Evolutionary conservation across 75 land plant genomes (phyloP).

Genomic region (Selaginella moellendorffii): DNA sequence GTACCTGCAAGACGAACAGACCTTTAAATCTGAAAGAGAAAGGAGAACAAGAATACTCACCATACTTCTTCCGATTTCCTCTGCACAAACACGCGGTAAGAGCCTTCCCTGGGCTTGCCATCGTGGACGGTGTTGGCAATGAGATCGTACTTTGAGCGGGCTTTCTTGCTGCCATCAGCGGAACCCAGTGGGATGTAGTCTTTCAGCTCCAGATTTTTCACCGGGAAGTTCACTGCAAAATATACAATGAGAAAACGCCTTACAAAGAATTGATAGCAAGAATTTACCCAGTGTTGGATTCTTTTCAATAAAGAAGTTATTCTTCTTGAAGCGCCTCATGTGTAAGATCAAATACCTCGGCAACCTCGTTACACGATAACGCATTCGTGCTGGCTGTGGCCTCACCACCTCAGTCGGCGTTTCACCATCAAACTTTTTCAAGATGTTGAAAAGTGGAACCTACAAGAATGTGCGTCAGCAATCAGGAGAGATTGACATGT

Average conservation of each 20-base stretch:
- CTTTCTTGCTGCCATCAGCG: slow-evolving; percentile 41
- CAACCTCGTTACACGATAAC: slow-evolving; percentile 77
- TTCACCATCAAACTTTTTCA: slow-evolving; percentile 98
- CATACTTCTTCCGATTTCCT: slow-evolving; percentile 90
- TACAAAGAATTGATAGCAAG: background rate
- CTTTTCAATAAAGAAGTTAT: slow-evolving; percentile 91
- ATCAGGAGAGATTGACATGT: background rate
- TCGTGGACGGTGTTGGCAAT: slow-evolving; percentile 98
- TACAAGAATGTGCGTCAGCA: slow-evolving; percentile 22
- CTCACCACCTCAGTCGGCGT: slow-evolving; percentile 82
- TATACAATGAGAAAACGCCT: slow-evolving; percentile 5
- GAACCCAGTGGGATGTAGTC: slow-evolving; percentile 84
- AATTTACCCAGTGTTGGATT: slow-evolving; percentile 89
- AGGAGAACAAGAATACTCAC: slow-evolving; percentile 19
- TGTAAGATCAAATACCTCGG: slow-evolving; percentile 91
- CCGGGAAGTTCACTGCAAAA: slow-evolving; percentile 83
- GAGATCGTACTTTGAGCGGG: slow-evolving; percentile 80
- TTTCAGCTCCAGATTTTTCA: slow-evolving; percentile 89
- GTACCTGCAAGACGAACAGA: slow-evolving; percentile 40
- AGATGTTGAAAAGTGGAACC: slow-evolving; percentile 93
- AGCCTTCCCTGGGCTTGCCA: slow-evolving; percentile 96
- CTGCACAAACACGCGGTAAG: slow-evolving; percentile 90
- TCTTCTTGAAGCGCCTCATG: slow-evolving; percentile 93
- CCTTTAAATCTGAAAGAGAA: too few species aligned
- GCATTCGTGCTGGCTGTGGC: slow-evolving; percentile 82